Evolutionary conservation across 1,139 yeast genomes (phyloP), one percentile per base, ranked within the genome.

Genomic region (Scheffersomyces quercinus): DNA sequence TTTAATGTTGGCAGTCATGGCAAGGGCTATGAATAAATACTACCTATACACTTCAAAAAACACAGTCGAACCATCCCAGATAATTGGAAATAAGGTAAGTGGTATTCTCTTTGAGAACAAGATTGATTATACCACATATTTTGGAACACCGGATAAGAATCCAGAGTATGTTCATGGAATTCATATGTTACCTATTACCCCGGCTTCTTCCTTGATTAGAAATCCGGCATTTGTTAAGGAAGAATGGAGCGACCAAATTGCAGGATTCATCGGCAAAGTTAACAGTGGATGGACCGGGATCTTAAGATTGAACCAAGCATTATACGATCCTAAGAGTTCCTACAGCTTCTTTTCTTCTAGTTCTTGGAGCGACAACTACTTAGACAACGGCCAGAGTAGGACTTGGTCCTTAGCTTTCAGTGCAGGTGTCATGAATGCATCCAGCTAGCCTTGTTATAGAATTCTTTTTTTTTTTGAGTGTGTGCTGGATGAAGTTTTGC

Each of bases 101-200:
- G 96, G 96, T 50, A 87, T 88, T 35, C 60, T 84, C 40, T 86
- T 82, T 62, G 97, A 91, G 64, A 91, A 91, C 67, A 91, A 93
- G 68, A 68, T 88, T 46, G 96, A 88, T 54, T 96, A 88, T 67
- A 89, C 97, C 3, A 93, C 97, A 1, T 90, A 83, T 67, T 90
- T 90, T 57, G 97, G 97, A 2, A 32, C 51, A 11, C 54, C 56
- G 31, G 59, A 73, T 35, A 33, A 45, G 14, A 64, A 73, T 45
- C 71, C 76, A 12, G 93, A 91, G 64, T 93, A 86, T 63, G 90
- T 93, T 42, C 98, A 91, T 58, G 97, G 97, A 59, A 91, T 93
- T 50, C 98, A 93, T 61, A 93, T 95, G 85, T 75, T 93, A 46
- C 96, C 99, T 24, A 73, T 88, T 38, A 89, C 96, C 0, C 93